Percentiles rank a stretch among this genome's conserved stretches.
Conservation (phyloP, 805 yeast genomes). For the Yueomyces sinensis region DNA sequence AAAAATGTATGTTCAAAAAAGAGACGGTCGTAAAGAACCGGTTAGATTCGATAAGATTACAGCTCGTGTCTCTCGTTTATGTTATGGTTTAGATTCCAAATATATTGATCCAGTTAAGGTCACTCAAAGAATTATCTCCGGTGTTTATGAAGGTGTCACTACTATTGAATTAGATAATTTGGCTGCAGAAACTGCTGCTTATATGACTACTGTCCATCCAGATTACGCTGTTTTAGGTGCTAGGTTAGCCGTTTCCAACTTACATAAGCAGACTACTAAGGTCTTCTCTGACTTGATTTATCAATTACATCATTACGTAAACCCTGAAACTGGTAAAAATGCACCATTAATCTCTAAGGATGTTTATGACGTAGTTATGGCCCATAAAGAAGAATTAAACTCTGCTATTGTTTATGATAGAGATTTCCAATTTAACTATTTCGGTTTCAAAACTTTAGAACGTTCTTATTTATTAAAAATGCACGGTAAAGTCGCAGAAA, state of each 20-base stretch:
- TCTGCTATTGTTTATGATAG: constrained; percentile 63
- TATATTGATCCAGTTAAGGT: constrained; percentile 94
- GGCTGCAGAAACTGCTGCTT: constrained; percentile 96
- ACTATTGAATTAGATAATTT: constrained; percentile 73
- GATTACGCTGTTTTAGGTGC: constrained; percentile 94
- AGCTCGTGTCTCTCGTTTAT: constrained; percentile 83
- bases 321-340: constrained; percentile 62
- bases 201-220: constrained; percentile 96
- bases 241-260: constrained; percentile 84
- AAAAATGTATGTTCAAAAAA: constrained; percentile 68
- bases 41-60: constrained; percentile 95
- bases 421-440: constrained; percentile 68
- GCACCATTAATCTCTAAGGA: constrained; percentile 61
- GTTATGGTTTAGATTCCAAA: constrained; percentile 83
- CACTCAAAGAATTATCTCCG: constrained; percentile 89
- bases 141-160: constrained; percentile 95
- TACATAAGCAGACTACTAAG: constrained; percentile 89
- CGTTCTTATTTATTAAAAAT: constrained; percentile 68
- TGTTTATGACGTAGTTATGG: constrained; percentile 47
- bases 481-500: constrained; percentile 61
- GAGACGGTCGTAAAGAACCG: constrained; percentile 92
- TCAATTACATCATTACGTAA: constrained; percentile 62
- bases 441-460: constrained; percentile 86
- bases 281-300: constrained; percentile 67
- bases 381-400: constrained; percentile 54